Percentiles rank a stretch among this genome's conserved stretches.
These are phyloP conservation scores for Phialocephala sp. DNA, from an alignment of 2,329 filamentous ascomycete genomes.

Conservation along the genomic window DNA sequence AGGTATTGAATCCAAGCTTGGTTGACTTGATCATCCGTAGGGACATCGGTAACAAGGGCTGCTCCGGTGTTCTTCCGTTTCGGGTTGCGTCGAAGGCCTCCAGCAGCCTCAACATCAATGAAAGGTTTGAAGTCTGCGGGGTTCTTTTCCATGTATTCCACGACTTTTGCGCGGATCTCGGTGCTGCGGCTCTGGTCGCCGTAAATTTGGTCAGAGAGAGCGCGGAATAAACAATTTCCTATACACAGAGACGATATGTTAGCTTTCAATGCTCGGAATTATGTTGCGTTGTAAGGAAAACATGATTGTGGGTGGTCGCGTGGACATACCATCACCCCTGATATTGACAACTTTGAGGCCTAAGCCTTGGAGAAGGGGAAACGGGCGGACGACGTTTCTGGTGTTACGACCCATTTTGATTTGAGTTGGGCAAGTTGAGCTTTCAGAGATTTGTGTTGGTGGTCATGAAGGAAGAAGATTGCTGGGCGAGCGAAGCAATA, in stretches of 20 bases:
- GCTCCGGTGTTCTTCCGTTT: constrained; percentile 56
- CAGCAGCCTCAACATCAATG: constrained; percentile 58
- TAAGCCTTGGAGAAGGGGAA: constrained; percentile 59
- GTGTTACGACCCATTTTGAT: constrained; percentile 19
- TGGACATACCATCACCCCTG: constrained; percentile 64
- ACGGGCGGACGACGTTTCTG: constrained; percentile 45
- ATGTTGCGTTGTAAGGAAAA: constrained; percentile 24
- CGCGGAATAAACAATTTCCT: constrained; percentile 76
- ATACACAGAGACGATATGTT: constrained; percentile 34
- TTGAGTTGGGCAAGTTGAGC: background rate
- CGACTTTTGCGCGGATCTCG: constrained; percentile 63
- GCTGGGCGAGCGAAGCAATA: constrained; percentile 3
- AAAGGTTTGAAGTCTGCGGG: constrained; percentile 69
- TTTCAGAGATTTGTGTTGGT: background rate
- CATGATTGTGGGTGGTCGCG: constrained; percentile 8
- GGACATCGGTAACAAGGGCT: constrained; percentile 42
- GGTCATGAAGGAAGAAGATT: background rate
- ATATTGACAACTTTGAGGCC: constrained; percentile 65
- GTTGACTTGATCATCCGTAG: constrained; percentile 60
- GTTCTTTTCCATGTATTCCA: constrained; percentile 66
- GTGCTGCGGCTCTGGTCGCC: constrained; percentile 62
- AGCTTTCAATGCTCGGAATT: constrained; percentile 12
- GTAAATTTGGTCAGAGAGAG: constrained; percentile 70
- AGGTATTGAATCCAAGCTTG: constrained; percentile 60
- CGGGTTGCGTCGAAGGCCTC: constrained; percentile 61